phyloP scores from a whole-genome alignment of 2,329 filamentous ascomycete genomes.

The Hymenoscyphus albidus region DNA sequence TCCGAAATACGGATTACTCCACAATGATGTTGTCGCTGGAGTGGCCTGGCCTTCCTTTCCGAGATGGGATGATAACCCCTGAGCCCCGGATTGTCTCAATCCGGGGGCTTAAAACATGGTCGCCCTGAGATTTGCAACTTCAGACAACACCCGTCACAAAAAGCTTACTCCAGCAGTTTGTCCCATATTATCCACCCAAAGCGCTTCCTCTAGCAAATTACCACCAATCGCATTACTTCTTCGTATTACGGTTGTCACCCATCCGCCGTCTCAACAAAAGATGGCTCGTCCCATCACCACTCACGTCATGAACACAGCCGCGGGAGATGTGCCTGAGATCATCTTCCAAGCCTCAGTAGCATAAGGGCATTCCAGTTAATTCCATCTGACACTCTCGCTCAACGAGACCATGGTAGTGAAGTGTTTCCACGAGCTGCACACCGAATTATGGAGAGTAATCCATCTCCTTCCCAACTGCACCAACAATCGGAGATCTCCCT shows the following conservation, averaged over 20 bases:
- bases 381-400: neutral
- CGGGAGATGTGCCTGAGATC: neutral
- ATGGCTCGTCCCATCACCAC: neutral
- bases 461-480: neutral
- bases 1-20: too few species aligned
- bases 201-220: neutral
- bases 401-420: neutral
- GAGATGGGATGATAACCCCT: neutral
- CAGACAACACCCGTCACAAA: neutral
- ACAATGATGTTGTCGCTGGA: neutral
- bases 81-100: neutral
- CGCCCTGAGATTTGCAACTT: neutral
- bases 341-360: neutral
- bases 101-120: neutral
- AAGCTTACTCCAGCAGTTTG: neutral
- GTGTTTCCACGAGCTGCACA: neutral
- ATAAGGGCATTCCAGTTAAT: constrained; percentile 1
- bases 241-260: neutral
- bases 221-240: neutral
- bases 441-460: neutral
- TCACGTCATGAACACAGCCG: neutral
- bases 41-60: neutral
- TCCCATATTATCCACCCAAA: neutral
- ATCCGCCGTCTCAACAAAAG: neutral
- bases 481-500: neutral